Evolutionary conservation across 2,329 filamentous ascomycete genomes (phyloP).

Genomic region (Cadophora luteo-olivacea): DNA sequence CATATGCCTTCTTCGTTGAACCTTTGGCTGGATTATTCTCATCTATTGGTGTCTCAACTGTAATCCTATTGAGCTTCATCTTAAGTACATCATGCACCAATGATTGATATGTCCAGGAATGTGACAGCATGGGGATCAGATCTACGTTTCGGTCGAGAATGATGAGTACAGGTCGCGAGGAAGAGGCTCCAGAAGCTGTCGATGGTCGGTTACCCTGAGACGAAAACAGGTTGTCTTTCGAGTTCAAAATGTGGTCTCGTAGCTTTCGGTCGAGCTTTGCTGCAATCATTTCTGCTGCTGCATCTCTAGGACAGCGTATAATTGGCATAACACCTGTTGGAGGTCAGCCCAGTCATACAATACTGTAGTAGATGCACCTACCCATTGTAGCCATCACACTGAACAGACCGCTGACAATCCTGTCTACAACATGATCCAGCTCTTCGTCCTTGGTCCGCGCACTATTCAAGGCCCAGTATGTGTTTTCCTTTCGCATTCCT

Average conservation of each 20-base stretch:
- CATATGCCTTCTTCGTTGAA: constrained; percentile 86
- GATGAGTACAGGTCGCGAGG: constrained; percentile 85
- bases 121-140: constrained; percentile 96
- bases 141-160: constrained; percentile 96
- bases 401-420: constrained; percentile 94
- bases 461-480: constrained; percentile 97
- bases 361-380: constrained; percentile 47
- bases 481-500: constrained; percentile 87
- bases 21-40: constrained; percentile 77
- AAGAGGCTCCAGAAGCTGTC: constrained; percentile 64
- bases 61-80: constrained; percentile 91
- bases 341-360: constrained; percentile 38
- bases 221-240: constrained; percentile 96
- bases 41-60: constrained; percentile 83
- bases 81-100: constrained; percentile 79
- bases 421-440: constrained; percentile 85
- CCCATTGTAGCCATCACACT: constrained; percentile 99
- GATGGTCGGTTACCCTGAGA: constrained; percentile 60
- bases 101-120: constrained; percentile 90
- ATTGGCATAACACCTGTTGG: constrained; percentile 83
- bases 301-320: constrained; percentile 91
- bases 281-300: constrained; percentile 91
- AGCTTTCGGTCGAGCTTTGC: constrained; percentile 95
- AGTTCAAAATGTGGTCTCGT: constrained; percentile 94
- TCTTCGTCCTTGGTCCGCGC: constrained; percentile 89